These are phyloP conservation scores for Cryomyces minteri DNA, from an alignment of 495 filamentous ascomycete genomes.

Conservation along the genomic window DNA sequence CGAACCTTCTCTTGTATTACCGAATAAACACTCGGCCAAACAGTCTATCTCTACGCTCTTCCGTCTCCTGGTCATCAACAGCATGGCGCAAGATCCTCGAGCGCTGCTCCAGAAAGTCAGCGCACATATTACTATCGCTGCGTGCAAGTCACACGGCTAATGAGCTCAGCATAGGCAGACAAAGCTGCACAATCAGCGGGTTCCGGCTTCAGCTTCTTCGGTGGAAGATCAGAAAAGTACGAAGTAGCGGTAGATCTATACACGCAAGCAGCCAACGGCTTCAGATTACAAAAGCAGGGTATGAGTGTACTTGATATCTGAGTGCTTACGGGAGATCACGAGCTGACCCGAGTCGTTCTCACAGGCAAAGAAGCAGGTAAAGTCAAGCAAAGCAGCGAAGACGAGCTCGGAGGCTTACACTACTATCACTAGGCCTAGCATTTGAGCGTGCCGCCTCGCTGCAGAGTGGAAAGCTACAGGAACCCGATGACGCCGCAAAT, in stretches of 20 bases:
- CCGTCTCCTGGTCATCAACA: neutral
- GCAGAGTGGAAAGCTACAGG: constrained; percentile 57
- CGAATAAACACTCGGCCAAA: neutral
- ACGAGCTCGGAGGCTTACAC: too few relatives aligned
- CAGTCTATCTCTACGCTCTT: neutral
- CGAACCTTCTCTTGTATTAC: too few relatives aligned
- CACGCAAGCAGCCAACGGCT: constrained; percentile 18
- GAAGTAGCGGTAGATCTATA: constrained; percentile 16
- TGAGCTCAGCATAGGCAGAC: constrained; percentile 10
- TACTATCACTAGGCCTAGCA: constrained; percentile 30
- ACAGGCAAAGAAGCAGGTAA: constrained; percentile 49
- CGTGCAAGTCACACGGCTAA: neutral
- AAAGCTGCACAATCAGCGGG: constrained; percentile 9
- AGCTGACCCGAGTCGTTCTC: neutral
- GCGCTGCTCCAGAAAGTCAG: constrained; percentile 15
- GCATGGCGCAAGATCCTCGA: constrained; percentile 15
- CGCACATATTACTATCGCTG: neutral
- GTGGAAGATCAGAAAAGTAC: constrained; percentile 10
- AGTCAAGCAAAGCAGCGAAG: too few relatives aligned
- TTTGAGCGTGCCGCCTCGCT: constrained; percentile 66
- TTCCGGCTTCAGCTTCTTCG: constrained; percentile 16
- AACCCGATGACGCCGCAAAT: constrained; percentile 79
- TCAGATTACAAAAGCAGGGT: constrained; percentile 14
- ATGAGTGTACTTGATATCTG: neutral
- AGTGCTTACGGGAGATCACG: neutral